Evolutionary conservation across 768 basidiomycete genomes (phyloP).

Genomic region (Boletus bicolor): DNA sequence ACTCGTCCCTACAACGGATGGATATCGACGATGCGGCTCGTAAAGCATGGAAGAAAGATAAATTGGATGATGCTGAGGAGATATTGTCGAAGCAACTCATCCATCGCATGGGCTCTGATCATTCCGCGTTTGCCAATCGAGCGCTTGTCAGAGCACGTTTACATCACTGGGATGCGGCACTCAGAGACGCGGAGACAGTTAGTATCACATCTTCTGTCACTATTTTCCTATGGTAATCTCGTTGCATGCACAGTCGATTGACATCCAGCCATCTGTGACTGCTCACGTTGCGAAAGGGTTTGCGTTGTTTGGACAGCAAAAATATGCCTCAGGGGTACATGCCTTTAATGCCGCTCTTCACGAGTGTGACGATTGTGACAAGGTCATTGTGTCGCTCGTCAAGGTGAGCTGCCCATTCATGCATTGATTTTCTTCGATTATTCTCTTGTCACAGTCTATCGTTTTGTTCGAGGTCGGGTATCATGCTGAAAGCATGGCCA

Average conservation of each 20-base stretch:
- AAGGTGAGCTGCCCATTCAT: background rate
- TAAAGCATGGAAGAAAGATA: slow-evolving; percentile 5
- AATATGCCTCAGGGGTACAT: background rate
- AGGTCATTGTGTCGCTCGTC: background rate
- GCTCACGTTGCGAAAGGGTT: slow-evolving; percentile 8
- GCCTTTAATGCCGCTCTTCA: background rate
- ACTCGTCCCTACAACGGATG: slow-evolving; percentile 3
- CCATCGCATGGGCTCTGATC: background rate
- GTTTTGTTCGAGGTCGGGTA: slow-evolving; percentile 8
- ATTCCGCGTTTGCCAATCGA: slow-evolving; percentile 3
- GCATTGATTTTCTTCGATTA: background rate
- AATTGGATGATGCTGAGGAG: slow-evolving; percentile 8
- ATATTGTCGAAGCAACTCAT: slow-evolving; percentile 3
- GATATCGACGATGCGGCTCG: background rate
- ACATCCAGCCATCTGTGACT: slow-evolving; percentile 7
- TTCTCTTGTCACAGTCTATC: background rate
- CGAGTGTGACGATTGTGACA: too few relatives aligned
- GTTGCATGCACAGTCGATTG: slow-evolving; percentile 2
- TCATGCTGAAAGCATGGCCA: slow-evolving; percentile 11
- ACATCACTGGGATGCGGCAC: slow-evolving; percentile 2
- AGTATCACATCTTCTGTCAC: background rate
- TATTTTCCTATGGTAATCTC: background rate
- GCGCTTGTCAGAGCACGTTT: slow-evolving; percentile 8
- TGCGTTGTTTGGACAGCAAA: slow-evolving; percentile 5
- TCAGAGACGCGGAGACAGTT: slow-evolving; percentile 11